These are phyloP conservation scores for Pleurozium schreberi DNA, from an alignment of 225 moss, liverwort and hornwort species.

Conservation along the genomic window DNA sequence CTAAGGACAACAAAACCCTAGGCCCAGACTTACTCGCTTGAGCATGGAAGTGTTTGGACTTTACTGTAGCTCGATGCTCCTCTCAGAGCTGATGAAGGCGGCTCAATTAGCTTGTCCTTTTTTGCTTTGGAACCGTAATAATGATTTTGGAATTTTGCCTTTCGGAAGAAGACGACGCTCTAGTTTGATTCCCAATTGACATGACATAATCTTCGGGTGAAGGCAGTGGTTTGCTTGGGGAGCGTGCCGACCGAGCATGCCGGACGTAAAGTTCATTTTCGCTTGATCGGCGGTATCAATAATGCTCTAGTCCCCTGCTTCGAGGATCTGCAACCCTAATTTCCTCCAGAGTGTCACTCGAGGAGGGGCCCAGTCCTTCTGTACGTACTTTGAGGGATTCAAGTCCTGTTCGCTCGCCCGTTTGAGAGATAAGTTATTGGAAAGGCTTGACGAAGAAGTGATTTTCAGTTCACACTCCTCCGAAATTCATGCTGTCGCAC, in stretches of 20 bases:
- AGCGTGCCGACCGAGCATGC: not conserved
- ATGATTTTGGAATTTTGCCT: not conserved
- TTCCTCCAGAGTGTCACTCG: not conserved
- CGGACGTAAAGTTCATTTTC: not conserved
- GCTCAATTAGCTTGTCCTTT: not conserved
- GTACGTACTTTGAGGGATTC: not conserved
- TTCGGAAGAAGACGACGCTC: not conserved
- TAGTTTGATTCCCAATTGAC: not conserved
- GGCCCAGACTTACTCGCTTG: not conserved
- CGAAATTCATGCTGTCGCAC: not conserved
- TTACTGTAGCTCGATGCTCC: not conserved
- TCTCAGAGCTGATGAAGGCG: not conserved
- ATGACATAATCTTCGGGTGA: not conserved
- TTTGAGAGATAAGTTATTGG: not conserved
- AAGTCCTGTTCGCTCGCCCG: not conserved
- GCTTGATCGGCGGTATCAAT: not conserved
- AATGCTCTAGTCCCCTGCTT: not conserved
- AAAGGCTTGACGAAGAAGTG: not conserved
- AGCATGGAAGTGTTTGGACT: not conserved
- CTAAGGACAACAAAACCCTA: not conserved
- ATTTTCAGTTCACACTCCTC: not conserved
- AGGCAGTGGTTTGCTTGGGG: not conserved
- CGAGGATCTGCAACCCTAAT: not conserved
- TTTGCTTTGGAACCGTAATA: not conserved
- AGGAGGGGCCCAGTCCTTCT: not conserved